Base-by-base conservation (phyloP, 129 eudicot species). In the Lonicera japonica region DNA sequence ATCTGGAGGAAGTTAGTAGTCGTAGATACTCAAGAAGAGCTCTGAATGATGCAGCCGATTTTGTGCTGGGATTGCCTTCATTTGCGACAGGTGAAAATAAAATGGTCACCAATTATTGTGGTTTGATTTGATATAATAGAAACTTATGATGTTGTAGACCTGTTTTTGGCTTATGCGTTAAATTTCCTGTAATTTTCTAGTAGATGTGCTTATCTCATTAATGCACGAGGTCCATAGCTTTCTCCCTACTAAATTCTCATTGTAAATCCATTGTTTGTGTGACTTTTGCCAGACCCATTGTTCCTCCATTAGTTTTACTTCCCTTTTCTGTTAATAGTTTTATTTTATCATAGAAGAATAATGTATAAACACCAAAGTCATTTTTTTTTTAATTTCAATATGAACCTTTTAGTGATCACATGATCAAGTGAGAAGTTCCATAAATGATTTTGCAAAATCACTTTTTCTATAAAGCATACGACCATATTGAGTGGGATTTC, bases 81-180 rank as follows among this genome's bases (percentile, higher is more conserved):
- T 88, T 94, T 82, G 71, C 88, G 54, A 88, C 99, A 70, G 99
- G 99, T 89, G 80, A 70, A n/a, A n/a, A n/a, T n/a, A n/a, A 60
- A 61, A 25, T 66, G 43, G 61, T 51, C 46, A 55, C 23, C 18
- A 46, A 66, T 36, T 50, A 36, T 57, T 62, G 62, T 61, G 51
- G 50, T 39, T 40, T 25, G n/a, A n/a, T n/a, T n/a, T n/a, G n/a
- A n/a, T n/a, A n/a, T 66, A 59, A 56, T 47, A 47, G 14, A 10
- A 47, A 11, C 14, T 47, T 3, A n/a, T 47, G 53, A 11, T 47
- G 14, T 47, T 47, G 6, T 38, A 38, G 43, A 5, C 5, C 43
- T 38, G 16, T 47, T 47, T 16, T 9, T 53, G 70, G 25, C 36
- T 9, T 16, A 17, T 6, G 11, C n/a, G n/a, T n/a, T 14, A 19